These are phyloP conservation scores for Cetradonia linearis DNA, from an alignment of 495 filamentous ascomycete species.

Conservation along the genomic window DNA sequence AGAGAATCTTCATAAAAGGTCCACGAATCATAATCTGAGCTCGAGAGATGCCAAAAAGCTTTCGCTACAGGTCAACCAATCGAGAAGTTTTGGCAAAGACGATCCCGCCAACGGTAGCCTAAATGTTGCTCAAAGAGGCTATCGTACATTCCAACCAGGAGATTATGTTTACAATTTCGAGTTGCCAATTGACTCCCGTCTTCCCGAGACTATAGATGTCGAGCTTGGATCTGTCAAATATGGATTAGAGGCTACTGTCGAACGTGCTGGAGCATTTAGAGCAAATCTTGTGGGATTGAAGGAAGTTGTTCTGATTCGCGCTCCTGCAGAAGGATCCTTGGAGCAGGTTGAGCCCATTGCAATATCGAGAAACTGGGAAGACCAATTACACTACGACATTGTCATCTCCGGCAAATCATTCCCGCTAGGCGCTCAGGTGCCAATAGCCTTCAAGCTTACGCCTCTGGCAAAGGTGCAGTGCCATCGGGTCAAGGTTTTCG, in stretches of 20 bases:
- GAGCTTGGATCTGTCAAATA: constrained; percentile 84
- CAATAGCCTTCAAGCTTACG: constrained; percentile 95
- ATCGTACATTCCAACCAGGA: constrained; percentile 79
- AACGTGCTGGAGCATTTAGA: constrained; percentile 86
- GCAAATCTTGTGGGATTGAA: constrained; percentile 75
- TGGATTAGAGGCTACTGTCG: constrained; percentile 77
- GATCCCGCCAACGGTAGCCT: constrained; percentile 50
- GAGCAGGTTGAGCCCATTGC: constrained; percentile 95
- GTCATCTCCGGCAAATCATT: constrained; percentile 99
- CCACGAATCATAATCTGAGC: constrained; percentile 29
- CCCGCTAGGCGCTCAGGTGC: constrained; percentile 81
- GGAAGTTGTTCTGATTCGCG: constrained; percentile 78
- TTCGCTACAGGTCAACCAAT: constrained; percentile 69
- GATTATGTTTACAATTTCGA: constrained; percentile 95
- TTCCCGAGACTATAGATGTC: constrained; percentile 85
- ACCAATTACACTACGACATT: constrained; percentile 97
- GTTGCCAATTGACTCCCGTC: constrained; percentile 80
- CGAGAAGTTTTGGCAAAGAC: constrained; percentile 77
- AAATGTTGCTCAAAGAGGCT: constrained; percentile 73
- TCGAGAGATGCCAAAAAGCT: constrained; percentile 51
- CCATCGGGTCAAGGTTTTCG: constrained; percentile 89
- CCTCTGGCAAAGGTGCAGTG: constrained; percentile 94
- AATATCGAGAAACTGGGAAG: constrained; percentile 94
- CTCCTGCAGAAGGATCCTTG: constrained; percentile 82
- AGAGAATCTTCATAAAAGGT: constrained; percentile 29